phyloP scores from a whole-genome alignment of 2,329 filamentous ascomycete species.

The Fusarium sp. region DNA sequence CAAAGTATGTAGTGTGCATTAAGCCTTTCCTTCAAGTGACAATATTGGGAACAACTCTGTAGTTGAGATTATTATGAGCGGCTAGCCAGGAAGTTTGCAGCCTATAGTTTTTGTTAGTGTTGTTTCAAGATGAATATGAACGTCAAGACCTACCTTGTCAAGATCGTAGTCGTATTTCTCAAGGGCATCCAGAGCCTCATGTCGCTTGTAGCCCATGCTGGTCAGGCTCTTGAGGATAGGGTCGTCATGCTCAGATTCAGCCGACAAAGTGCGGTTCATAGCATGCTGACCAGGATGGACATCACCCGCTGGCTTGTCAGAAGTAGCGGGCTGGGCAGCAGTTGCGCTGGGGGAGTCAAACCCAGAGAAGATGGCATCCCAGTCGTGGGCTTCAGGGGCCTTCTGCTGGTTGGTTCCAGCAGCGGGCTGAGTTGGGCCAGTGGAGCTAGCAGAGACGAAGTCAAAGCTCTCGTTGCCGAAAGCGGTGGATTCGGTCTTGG shows the following conservation, averaged over 20 bases:
- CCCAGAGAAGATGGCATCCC: conserved; percentile 93
- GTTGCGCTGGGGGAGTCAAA: conserved; percentile 69
- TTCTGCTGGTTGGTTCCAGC: conserved; percentile 57
- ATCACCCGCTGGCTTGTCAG: conserved; percentile 35
- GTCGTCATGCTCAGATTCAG: conserved; percentile 85
- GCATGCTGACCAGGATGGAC: conserved; percentile 48
- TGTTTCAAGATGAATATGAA: neutral
- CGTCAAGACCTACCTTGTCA: conserved; percentile 77
- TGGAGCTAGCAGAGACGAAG: conserved; percentile 62
- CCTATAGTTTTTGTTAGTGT: conserved; percentile 51
- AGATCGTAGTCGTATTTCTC: conserved; percentile 98
- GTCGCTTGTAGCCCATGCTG: conserved; percentile 86
- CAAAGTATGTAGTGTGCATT: conserved; percentile 40
- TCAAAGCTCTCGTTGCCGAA: conserved; percentile 71
- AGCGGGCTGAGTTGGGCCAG: conserved; percentile 53
- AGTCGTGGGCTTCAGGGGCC: conserved; percentile 76
- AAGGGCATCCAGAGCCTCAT: conserved; percentile 80
- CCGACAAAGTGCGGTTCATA: conserved; percentile 71
- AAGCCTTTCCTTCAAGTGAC: conserved; percentile 26
- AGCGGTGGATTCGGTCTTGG: conserved; percentile 66
- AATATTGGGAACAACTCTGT: conserved; percentile 19
- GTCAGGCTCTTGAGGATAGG: conserved; percentile 91
- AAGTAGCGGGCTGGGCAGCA: conserved; percentile 43
- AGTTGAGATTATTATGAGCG: conserved; percentile 59
- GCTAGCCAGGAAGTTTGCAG: conserved; percentile 68